Base-by-base conservation (phyloP, 2,329 filamentous ascomycete species). In the Pseudogymnoascus sp. region DNA sequence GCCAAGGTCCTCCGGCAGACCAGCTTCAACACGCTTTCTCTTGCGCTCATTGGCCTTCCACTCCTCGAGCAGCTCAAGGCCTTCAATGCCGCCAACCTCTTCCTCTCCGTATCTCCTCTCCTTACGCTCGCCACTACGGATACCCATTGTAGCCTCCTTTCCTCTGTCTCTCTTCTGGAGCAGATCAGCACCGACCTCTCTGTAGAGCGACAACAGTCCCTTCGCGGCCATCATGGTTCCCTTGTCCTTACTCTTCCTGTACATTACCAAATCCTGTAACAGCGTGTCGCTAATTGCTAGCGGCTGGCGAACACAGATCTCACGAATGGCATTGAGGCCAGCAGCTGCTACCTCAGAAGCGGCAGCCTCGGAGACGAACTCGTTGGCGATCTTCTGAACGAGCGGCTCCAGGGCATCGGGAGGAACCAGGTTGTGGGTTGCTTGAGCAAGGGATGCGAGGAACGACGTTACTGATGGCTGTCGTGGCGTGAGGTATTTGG, bases 181-280 rank as follows among this genome's bases (percentile, higher is more conserved):
- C 77, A 97, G 83, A 68, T 96, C 90, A 0, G 94, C 91, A 37
- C 89, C 92, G 12, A 96, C 89, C 72, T 97, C 92, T 68, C 94
- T 83, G 78, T 96, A 99, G 5, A 99, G 80, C 23, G 91, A 91
- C 43, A 99, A 80, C 6, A 99, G 79, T 66, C 94, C 93, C 74
- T 94, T 93, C 12, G 93, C 92, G 6, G 94, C 94, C 94, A 99
- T 97, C 84, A 96, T 92, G n/a, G 94, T 90, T 64, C 93, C 92
- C 79, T 97, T 99, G 72, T 99, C 94, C 73, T 99, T 99, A 72
- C 91, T 96, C 80, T 95, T 96, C 65, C 91, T 85, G 77, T 99
- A 97, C 79, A 94, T 89, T 8, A 97, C 92, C 61, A 99, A 78
- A 79, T 99, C 94, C 74, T 99, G 93, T 31, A 99, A 78, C n/a